phyloP scores from a whole-genome alignment of 768 basidiomycete genomes.

The Hericium rajendrae region DNA sequence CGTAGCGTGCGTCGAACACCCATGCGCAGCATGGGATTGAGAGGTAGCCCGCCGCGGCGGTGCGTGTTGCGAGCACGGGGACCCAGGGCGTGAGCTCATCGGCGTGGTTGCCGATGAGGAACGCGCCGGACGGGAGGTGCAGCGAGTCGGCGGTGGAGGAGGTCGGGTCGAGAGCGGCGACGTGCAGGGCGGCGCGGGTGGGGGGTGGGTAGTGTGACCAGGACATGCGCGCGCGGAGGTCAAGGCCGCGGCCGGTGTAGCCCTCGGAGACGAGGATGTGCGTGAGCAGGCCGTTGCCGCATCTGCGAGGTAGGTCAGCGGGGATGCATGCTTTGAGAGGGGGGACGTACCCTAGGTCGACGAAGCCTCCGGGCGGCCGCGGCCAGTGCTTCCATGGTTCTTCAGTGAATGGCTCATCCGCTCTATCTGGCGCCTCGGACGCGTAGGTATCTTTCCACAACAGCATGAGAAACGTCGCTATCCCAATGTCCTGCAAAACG shows the following conservation, averaged over 20 bases:
- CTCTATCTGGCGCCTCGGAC: neutral
- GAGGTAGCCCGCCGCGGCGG: slow-evolving; percentile 55
- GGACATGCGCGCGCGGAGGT: slow-evolving; percentile 75
- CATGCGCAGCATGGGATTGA: slow-evolving; percentile 91
- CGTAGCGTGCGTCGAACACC: slow-evolving; percentile 60
- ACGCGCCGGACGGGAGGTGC: slow-evolving; percentile 38
- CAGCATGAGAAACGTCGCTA: slow-evolving; percentile 87
- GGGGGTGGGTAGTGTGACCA: slow-evolving; percentile 68
- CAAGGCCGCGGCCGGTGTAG: slow-evolving; percentile 76
- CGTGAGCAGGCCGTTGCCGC: slow-evolving; percentile 88
- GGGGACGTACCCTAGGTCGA: slow-evolving; percentile 70
- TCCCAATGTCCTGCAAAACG: slow-evolving; percentile 71
- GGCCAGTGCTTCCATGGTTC: slow-evolving; percentile 66
- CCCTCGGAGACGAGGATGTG: slow-evolving; percentile 83
- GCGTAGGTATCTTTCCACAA: slow-evolving; percentile 75
- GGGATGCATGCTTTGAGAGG: neutral
- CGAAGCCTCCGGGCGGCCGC: slow-evolving; percentile 73
- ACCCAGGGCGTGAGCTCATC: slow-evolving; percentile 97
- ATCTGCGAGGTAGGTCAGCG: slow-evolving; percentile 32
- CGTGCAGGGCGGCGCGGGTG: slow-evolving; percentile 53
- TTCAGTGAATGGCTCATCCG: slow-evolving; percentile 5
- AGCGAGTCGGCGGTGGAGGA: slow-evolving; percentile 4
- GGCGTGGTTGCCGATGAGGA: slow-evolving; percentile 91
- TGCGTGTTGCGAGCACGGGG: slow-evolving; percentile 65
- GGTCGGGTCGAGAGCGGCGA: slow-evolving; percentile 65